phyloP scores from a whole-genome alignment of 2,329 filamentous ascomycete species.

The Blastomyces gilchristii region DNA sequence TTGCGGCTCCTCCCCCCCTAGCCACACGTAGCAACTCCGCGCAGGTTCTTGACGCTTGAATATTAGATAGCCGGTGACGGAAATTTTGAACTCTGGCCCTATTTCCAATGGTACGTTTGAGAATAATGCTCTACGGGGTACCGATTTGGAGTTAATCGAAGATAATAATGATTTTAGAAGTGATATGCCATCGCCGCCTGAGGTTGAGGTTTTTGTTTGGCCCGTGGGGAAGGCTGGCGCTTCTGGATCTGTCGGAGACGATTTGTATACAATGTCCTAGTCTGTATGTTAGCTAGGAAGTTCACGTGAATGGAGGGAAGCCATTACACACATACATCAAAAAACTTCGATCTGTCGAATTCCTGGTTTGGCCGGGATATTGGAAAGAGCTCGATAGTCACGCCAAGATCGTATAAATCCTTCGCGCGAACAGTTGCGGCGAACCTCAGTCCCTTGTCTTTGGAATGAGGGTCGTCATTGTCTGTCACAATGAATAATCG shows the following conservation, averaged over 20 bases:
- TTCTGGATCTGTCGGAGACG: slow-evolving; percentile 58
- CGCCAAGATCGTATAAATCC: slow-evolving; percentile 87
- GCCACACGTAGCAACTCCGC: slow-evolving; percentile 76
- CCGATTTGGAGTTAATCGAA: slow-evolving; percentile 83
- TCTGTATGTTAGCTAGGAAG: slow-evolving; percentile 17
- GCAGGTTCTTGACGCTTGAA: slow-evolving; percentile 74
- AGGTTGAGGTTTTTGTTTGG: slow-evolving; percentile 44
- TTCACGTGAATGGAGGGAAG: background rate
- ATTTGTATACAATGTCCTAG: slow-evolving; percentile 82
- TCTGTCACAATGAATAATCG: slow-evolving; percentile 94
- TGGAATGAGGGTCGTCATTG: slow-evolving; percentile 72
- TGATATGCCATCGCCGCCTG: slow-evolving; percentile 64
- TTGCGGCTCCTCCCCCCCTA: slow-evolving; percentile 74
- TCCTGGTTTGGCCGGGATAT: slow-evolving; percentile 60
- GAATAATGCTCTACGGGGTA: slow-evolving; percentile 75
- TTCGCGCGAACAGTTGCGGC: slow-evolving; percentile 80
- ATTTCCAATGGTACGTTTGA: slow-evolving; percentile 80
- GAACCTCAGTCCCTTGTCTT: slow-evolving; percentile 61
- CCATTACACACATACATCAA: slow-evolving; percentile 55
- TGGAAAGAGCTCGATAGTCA: slow-evolving; percentile 85
- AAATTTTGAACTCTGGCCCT: slow-evolving; percentile 72
- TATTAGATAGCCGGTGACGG: slow-evolving; percentile 85
- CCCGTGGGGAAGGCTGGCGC: slow-evolving; percentile 44
- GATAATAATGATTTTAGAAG: slow-evolving; percentile 71
- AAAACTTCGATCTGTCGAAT: slow-evolving; percentile 81